phyloP scores from a whole-genome alignment of 805 yeast genomes.

The Candida coleopterorum region DNA sequence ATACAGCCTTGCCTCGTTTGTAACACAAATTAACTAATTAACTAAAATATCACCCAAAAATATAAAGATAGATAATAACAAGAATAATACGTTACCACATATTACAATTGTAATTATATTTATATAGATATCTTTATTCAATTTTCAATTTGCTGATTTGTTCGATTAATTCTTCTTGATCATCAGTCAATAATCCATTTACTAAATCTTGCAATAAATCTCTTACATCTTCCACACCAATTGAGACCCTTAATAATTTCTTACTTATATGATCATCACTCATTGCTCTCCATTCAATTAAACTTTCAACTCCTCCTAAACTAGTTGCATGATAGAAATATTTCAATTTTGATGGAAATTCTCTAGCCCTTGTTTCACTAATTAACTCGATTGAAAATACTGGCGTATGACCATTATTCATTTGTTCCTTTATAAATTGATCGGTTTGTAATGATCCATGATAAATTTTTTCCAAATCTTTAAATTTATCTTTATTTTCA shows the following conservation, averaged over 20 bases:
- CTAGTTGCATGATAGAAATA: conserved; percentile 90
- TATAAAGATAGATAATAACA: too few relatives aligned
- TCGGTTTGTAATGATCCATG: conserved; percentile 81
- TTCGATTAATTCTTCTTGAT: conserved; percentile 7
- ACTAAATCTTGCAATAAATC: conserved; percentile 73
- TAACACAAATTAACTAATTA: too few relatives aligned
- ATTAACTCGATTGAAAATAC: conserved; percentile 63
- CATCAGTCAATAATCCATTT: conserved; percentile 28
- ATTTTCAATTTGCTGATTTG: not conserved
- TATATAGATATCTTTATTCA: too few relatives aligned
- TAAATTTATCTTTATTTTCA: conserved; percentile 44
- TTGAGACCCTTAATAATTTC: conserved; percentile 64
- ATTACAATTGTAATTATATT: too few relatives aligned
- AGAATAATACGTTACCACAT: too few relatives aligned
- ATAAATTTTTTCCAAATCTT: conserved; percentile 46
- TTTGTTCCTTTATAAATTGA: conserved; percentile 58
- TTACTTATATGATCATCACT: conserved; percentile 49
- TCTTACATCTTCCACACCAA: conserved; percentile 73
- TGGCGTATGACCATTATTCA: conserved; percentile 61
- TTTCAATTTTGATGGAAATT: conserved; percentile 59
- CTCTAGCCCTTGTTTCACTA: conserved; percentile 50
- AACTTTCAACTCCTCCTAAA: conserved; percentile 86
- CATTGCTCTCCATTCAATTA: conserved; percentile 87
- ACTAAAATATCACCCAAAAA: too few relatives aligned
- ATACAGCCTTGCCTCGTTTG: too few relatives aligned